Evolutionary conservation across 192 early-diverging fungal species (phyloP), one percentile per base, ranked within the genome.

Genomic region (Nowakowskiella sp.): DNA sequence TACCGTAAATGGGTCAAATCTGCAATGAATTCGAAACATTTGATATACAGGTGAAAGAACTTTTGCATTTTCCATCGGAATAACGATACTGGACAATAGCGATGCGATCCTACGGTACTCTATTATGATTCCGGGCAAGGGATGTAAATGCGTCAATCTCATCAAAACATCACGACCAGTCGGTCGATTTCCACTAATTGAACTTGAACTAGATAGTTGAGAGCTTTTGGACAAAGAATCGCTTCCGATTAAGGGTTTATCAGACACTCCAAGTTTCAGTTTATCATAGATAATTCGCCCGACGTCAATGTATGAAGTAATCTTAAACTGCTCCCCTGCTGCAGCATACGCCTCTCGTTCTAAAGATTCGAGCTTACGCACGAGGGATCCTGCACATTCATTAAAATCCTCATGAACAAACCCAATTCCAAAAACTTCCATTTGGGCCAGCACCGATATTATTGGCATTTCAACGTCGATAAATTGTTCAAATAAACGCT

Each of bases 1-100:
- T 45, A 61, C 57, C 47, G 62, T 64, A 33, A 63, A 50, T 28
- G 58, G 50, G 19, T 49, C 8, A 23, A 51, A 65, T 10, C 45
- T 69, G 26, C 54, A 60, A 27, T 69, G 61, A 8, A 66, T 33
- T 24, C 64, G 55, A 45, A 23, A 0, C 64, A 66, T 66, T 2
- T 0, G 47, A 65, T 62, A 48, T 13, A 47, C 23, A 13, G 34
- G 22, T 22, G 13, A 22, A 10, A 13, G 6, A 6, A 34, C 50
- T 47, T 51, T 54, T 31, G 19, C 22, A 19, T 9, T 21, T 55
- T 29, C 22, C 9, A 30, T 36, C 45, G 64, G 64, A 6, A 68
- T n/a, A 31, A 66, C 21, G 16, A 60, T 53, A 3, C 27, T 69
- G 16, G 24, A 1, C 24, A 69, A 10, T n/a, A 66, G 51, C 46